phyloP scores from a whole-genome alignment of 2,329 filamentous ascomycete genomes.

The Fusarium veterinarium region DNA sequence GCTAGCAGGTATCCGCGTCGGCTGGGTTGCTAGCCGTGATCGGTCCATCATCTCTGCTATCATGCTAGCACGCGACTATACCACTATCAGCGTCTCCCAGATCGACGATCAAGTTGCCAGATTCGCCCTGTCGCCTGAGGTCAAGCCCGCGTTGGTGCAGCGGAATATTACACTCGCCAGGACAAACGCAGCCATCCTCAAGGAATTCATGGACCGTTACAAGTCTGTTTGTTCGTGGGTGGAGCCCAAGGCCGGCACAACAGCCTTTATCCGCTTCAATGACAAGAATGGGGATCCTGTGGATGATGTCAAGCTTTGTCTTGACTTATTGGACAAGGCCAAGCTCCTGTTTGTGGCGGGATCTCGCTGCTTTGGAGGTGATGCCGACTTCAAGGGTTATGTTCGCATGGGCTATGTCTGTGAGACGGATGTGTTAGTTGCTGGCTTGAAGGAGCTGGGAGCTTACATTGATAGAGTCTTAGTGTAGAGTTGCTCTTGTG shows the following conservation, averaged over 20 bases:
- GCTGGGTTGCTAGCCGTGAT: conserved; percentile 82
- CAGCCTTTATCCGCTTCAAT: conserved; percentile 78
- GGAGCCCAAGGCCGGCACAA: conserved; percentile 82
- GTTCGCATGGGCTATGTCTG: conserved; percentile 83
- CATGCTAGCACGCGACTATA: conserved; percentile 79
- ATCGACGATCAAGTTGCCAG: conserved; percentile 83
- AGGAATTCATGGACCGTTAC: conserved; percentile 74
- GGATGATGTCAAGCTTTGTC: conserved; percentile 77
- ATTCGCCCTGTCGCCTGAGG: conserved; percentile 71
- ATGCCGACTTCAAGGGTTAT: conserved; percentile 76
- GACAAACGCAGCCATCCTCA: conserved; percentile 74
- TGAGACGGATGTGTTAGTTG: conserved; percentile 73
- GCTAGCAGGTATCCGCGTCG: conserved; percentile 82
- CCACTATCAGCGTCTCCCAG: conserved; percentile 84
- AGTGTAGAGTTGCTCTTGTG: background rate
- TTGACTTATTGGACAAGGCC: conserved; percentile 72
- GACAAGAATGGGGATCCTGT: conserved; percentile 67
- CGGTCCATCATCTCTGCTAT: conserved; percentile 70
- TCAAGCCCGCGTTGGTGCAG: conserved; percentile 56
- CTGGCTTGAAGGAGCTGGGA: conserved; percentile 66
- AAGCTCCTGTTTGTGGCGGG: conserved; percentile 82
- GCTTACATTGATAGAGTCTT: conserved; percentile 49
- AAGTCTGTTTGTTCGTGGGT: conserved; percentile 74
- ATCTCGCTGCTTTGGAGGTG: conserved; percentile 75
- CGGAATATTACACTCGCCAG: conserved; percentile 73